Conservation (phyloP, 1,284 basidiomycete genomes). For the Rhodotorula sp. region DNA sequence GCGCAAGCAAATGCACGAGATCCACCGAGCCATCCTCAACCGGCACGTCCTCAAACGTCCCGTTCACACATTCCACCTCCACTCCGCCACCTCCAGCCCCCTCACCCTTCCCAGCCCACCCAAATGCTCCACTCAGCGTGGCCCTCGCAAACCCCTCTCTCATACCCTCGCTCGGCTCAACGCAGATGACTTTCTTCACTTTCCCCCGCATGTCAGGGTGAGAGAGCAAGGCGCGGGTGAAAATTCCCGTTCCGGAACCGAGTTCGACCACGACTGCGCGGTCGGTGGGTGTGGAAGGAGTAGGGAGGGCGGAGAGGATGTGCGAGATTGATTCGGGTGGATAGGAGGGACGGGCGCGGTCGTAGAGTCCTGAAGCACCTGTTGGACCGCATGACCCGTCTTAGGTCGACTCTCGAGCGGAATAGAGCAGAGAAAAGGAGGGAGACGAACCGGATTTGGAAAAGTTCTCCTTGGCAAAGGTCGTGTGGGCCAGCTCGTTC, state of each 20-base stretch:
- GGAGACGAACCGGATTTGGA: not conserved
- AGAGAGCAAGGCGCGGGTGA: conserved; percentile 50
- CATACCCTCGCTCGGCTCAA: conserved; percentile 54
- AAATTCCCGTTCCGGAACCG: conserved; percentile 52
- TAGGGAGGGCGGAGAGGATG: conserved; percentile 44
- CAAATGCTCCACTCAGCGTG: not conserved
- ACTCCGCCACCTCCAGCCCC: conserved; percentile 3
- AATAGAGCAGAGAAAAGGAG: not conserved
- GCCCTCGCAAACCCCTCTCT: conserved; percentile 46
- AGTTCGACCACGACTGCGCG: conserved; percentile 47
- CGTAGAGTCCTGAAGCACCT: conserved; percentile 46
- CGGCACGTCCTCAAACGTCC: conserved; percentile 51
- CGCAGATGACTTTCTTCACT: conserved; percentile 46
- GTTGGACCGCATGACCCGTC: not conserved
- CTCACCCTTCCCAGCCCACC: conserved; percentile 4
- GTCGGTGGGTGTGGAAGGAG: not conserved
- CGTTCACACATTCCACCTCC: conserved; percentile 45
- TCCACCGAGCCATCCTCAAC: conserved; percentile 46
- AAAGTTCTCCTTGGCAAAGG: conserved; percentile 10
- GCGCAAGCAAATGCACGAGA: conserved; percentile 42
- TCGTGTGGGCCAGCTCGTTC: no score
- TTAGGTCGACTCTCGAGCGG: not conserved
- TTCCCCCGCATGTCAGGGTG: not conserved
- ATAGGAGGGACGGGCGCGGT: conserved; percentile 52
- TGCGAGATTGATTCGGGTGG: conserved; percentile 47